Percentiles rank a stretch among this genome's conserved stretches.
These are phyloP conservation scores for Aschersonia sp. DNA, from an alignment of 2,329 filamentous ascomycete species.

Conservation along the genomic window DNA sequence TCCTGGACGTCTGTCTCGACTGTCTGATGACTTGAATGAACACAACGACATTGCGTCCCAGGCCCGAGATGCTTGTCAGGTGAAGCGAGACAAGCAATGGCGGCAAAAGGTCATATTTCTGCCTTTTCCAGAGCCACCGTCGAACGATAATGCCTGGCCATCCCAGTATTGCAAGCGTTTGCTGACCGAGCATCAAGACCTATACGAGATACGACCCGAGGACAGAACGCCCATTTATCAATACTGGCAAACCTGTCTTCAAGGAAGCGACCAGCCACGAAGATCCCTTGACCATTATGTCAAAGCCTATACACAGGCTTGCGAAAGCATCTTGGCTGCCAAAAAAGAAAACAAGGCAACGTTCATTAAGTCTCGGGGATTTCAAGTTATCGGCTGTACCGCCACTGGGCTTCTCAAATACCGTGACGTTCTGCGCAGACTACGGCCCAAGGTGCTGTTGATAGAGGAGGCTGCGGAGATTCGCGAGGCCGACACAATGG, in stretches of 20 bases:
- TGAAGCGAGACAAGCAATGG: not conserved
- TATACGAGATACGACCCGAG: constrained; percentile 2
- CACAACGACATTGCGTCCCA: not conserved
- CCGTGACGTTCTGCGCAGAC: constrained; percentile 48
- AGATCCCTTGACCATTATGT: constrained; percentile 21
- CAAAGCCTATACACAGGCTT: constrained; percentile 31
- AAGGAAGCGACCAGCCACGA: not conserved
- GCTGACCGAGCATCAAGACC: not conserved
- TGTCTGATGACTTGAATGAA: not conserved
- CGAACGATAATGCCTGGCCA: not conserved
- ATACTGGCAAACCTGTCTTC: constrained; percentile 1
- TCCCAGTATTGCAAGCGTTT: not conserved
- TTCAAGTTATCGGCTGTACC: constrained; percentile 50
- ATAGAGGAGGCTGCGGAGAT: constrained; percentile 75
- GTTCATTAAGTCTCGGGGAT: constrained; percentile 18
- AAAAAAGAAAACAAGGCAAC: constrained; percentile 42
- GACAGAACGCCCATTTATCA: constrained; percentile 1
- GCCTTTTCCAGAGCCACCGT: not conserved
- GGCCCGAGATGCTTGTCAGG: not conserved
- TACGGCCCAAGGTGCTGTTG: constrained; percentile 53
- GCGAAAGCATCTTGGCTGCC: constrained; percentile 37
- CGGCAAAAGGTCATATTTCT: not conserved
- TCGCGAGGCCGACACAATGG: constrained; percentile 44
- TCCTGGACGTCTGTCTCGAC: not conserved
- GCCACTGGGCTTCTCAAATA: constrained; percentile 76